Base-by-base conservation (phyloP, 2,329 filamentous ascomycete genomes). In the Blumeriella jaapii region DNA sequence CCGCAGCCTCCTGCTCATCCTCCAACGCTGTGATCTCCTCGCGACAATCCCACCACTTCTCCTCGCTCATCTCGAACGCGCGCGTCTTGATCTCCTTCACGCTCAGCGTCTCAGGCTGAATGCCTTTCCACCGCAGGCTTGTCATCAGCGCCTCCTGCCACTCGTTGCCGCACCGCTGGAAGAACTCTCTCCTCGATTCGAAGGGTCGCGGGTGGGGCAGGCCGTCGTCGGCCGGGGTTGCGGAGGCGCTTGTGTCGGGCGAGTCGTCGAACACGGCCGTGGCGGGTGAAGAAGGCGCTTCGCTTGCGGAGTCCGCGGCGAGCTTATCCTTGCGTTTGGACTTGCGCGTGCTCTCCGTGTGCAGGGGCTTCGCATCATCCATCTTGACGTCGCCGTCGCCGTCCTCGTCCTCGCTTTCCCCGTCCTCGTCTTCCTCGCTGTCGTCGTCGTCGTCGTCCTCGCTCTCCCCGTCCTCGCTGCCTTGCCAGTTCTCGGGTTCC, bases 1-100 rank as follows among this genome's bases (percentile, higher is more conserved):
- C 61, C 38, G 64, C 67, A 29, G 68, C 87, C 60, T 95, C 89
- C 63, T 96, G 86, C 63, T 95, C 89, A 60, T 95, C 89, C 61
- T 98, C 91, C 53, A 96, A 60, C 5, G 76, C 81, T 35, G 78
- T 81, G 47, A 98, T 82, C 62, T 96, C 89, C 63, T 98, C 91
- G 50, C 91, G 73, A 55, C 81, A 86, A 65, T 95, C 91, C 91
- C 91, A 98, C 91, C 91, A 98, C 59, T 93, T 94, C 62, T 87
- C 82, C 60, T 98, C 91, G 25, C 87, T 87, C 45, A 85, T 69
- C 54, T 85, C 80, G 57, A 95, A 98, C 1, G 86, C 91, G 55
- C 76, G 78, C 52, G 87, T 81, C 58, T 93, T 86, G 52, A 96
- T 77, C 63, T 96, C 91, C 65, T 98, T 98, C 53, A 93, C 65